A percentile compares a stretch with the other conserved stretches of the same genome.
Conservation (phyloP, 345 rosid species). For the Erodium maritimum region DNA sequence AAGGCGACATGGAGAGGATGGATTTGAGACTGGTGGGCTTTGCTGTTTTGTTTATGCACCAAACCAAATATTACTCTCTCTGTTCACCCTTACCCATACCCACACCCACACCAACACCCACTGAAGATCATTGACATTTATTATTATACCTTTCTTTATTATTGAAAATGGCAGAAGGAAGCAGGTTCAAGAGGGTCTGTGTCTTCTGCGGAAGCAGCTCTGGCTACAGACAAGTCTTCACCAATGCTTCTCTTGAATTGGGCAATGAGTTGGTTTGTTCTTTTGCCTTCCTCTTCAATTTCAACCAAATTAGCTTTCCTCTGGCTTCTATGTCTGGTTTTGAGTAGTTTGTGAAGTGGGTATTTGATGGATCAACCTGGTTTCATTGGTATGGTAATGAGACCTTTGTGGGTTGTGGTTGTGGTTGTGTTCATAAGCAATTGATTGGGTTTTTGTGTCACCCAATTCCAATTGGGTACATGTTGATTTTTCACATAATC, state of each 20-base stretch:
- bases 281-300: slow-evolving; percentile 9
- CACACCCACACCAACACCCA: too few relatives aligned
- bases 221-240: slow-evolving; percentile 69
- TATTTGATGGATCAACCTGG: background rate
- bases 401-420: background rate
- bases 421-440: background rate
- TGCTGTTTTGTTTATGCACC: background rate
- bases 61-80: too few relatives aligned
- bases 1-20: background rate
- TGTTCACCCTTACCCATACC: too few relatives aligned
- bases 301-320: background rate
- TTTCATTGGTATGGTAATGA: background rate
- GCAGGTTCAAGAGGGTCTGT: slow-evolving; percentile 70
- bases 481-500: too few relatives aligned
- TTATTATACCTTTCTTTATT: background rate
- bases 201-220: slow-evolving; percentile 94
- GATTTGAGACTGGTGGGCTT: background rate
- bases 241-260: slow-evolving; percentile 82
- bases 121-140: background rate
- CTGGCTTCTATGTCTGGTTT: background rate
- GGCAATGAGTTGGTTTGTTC: slow-evolving; percentile 86
- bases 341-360: background rate
- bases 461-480: background rate
- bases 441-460: background rate
- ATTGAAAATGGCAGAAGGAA: slow-evolving; percentile 46